Evolutionary conservation across 192 early-diverging fungal genomes (phyloP).

Genomic region (Umbelopsis vinacea): DNA sequence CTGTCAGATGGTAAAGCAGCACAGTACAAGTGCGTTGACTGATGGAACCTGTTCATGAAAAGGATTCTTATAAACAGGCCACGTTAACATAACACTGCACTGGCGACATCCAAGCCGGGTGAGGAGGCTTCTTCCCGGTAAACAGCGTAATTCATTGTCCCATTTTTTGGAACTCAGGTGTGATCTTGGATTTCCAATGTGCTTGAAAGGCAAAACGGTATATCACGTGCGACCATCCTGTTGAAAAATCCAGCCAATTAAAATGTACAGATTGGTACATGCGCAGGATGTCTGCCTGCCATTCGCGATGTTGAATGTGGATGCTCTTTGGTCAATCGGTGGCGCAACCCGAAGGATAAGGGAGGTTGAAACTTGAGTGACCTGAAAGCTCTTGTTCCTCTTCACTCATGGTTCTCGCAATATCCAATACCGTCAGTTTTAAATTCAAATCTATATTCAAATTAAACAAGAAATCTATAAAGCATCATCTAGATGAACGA

Average conservation of each 20-base stretch:
- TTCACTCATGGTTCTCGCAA: slow-evolving; percentile 20
- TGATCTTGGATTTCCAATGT: too few species aligned
- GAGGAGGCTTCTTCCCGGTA: too few species aligned
- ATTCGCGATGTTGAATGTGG: not conserved
- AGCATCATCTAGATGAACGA: not conserved
- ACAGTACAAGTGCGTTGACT: too few species aligned
- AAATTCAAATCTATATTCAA: slow-evolving; percentile 19
- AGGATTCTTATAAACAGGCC: too few species aligned
- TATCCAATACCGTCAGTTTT: not conserved
- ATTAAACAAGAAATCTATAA: not conserved
- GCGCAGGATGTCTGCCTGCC: not conserved
- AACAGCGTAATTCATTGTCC: too few species aligned
- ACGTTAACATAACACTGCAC: too few species aligned
- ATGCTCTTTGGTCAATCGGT: not conserved
- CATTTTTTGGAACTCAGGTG: too few species aligned
- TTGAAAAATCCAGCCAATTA: not conserved
- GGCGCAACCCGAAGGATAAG: not conserved
- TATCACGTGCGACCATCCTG: not conserved
- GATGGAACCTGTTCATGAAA: too few species aligned
- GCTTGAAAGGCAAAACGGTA: too few species aligned
- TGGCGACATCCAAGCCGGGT: too few species aligned
- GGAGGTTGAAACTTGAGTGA: not conserved
- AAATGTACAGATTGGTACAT: not conserved
- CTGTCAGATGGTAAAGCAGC: too few species aligned
- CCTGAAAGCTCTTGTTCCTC: not conserved